A percentile compares a stretch with the other conserved stretches of the same genome.
These are phyloP conservation scores for Mollisia scopiformis DNA, from an alignment of 2,329 filamentous ascomycete genomes.

Conservation along the genomic window DNA sequence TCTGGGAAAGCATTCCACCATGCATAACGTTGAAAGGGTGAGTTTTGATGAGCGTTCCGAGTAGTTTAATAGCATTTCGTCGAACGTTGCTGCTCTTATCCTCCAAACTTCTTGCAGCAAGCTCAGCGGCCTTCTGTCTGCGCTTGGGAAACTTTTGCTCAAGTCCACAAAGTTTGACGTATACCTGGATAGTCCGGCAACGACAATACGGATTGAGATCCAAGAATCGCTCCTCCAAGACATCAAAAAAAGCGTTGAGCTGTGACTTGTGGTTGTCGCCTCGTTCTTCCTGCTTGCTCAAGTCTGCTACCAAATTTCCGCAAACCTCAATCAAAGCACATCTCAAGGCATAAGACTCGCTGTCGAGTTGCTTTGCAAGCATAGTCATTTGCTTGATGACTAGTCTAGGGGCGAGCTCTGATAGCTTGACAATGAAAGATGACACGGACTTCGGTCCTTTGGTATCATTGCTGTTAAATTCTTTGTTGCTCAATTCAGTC, in stretches of 20 bases:
- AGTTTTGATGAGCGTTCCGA: constrained; percentile 86
- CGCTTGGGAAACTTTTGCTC: constrained; percentile 95
- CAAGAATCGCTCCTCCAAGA: constrained; percentile 92
- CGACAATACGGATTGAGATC: constrained; percentile 97
- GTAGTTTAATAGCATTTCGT: constrained; percentile 90
- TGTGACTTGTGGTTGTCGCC: constrained; percentile 94
- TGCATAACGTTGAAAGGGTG: constrained; percentile 94
- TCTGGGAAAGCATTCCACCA: constrained; percentile 80
- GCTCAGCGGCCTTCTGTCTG: constrained; percentile 82
- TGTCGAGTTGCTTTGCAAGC: constrained; percentile 91
- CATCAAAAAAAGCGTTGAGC: constrained; percentile 95
- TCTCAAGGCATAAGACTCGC: constrained; percentile 93
- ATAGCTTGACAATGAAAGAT: constrained; percentile 88
- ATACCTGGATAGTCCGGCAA: constrained; percentile 90
- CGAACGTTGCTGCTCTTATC: constrained; percentile 98
- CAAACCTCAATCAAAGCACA: constrained; percentile 96
- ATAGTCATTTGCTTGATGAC: constrained; percentile 98
- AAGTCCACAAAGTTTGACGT: constrained; percentile 88
- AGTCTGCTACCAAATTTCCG: constrained; percentile 88
- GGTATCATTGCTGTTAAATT: constrained; percentile 96
- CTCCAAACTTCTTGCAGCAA: constrained; percentile 86
- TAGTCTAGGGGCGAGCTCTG: constrained; percentile 85
- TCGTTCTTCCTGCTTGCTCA: constrained; percentile 89
- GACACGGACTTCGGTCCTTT: constrained; percentile 96
- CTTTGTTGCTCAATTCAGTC: constrained; percentile 93